Evolutionary conservation across 2,329 filamentous ascomycete genomes (phyloP).

Genomic region (Penicillium italicum): DNA sequence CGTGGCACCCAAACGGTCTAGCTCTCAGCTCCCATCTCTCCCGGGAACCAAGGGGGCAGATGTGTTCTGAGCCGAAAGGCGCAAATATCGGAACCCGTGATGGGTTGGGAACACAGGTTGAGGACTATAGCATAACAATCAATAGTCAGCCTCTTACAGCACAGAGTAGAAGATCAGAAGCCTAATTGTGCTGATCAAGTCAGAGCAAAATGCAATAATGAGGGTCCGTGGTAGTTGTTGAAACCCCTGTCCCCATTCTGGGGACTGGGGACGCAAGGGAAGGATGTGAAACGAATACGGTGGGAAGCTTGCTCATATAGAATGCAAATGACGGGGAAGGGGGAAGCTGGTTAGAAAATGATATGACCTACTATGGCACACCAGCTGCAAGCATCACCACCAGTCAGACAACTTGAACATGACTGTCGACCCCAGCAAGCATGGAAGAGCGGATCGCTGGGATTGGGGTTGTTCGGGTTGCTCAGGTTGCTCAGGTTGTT

Average conservation of each 20-base stretch:
- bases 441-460: slow-evolving; percentile 28
- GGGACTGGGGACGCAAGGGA: slow-evolving; percentile 5
- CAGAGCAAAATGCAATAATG: background rate
- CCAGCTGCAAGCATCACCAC: slow-evolving; percentile 37
- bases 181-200: background rate
- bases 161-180: background rate
- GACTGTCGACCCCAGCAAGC: slow-evolving; percentile 39
- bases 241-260: slow-evolving; percentile 5
- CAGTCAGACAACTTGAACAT: slow-evolving; percentile 34
- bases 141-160: background rate
- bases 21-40: slow-evolving; percentile 45
- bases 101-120: slow-evolving; percentile 40
- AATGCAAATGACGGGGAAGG: background rate
- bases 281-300: background rate
- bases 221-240: background rate
- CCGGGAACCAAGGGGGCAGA: slow-evolving; percentile 40
- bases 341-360: background rate
- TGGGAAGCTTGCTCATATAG: background rate
- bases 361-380: slow-evolving; percentile 35
- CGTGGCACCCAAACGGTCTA: slow-evolving; percentile 39
- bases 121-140: slow-evolving; percentile 27
- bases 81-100: slow-evolving; percentile 38
- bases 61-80: slow-evolving; percentile 32
- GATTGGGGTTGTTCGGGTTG: slow-evolving; percentile 4
- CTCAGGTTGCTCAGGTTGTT: background rate